A percentile compares a stretch with the other conserved stretches of the same genome.
Conservation (phyloP, 164 flowering plant species). For the Tetracentron sinense region DNA sequence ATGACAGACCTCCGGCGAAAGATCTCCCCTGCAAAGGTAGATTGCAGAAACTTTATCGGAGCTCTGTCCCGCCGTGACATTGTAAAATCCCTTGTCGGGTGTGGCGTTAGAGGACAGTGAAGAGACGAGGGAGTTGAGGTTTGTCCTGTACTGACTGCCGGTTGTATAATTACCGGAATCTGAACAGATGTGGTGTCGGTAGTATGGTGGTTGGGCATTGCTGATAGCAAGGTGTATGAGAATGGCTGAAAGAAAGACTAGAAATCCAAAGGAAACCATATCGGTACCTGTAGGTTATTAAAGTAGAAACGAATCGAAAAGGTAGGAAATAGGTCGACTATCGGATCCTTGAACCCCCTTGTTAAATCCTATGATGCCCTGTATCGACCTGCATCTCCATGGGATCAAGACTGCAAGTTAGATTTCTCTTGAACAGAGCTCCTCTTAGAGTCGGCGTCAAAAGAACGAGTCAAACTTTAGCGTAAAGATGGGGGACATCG, state of each 20-base stretch:
- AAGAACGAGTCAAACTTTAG: too few species aligned
- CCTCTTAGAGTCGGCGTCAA: too few species aligned
- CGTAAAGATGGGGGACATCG: too few species aligned
- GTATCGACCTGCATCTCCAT: too few species aligned
- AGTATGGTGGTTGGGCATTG: neutral
- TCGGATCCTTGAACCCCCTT: too few species aligned
- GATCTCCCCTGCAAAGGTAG: conserved; percentile 30
- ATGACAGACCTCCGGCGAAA: conserved; percentile 9
- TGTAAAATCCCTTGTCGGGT: conserved; percentile 5
- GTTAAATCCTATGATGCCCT: too few species aligned
- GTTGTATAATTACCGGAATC: neutral
- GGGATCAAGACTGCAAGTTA: too few species aligned
- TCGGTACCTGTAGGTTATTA: too few species aligned
- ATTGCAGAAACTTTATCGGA: conserved; percentile 12
- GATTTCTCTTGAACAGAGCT: too few species aligned
- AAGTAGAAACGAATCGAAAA: too few species aligned
- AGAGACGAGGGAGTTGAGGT: conserved; percentile 19
- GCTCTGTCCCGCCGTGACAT: conserved; percentile 10
- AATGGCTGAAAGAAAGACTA: neutral
- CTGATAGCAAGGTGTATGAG: neutral
- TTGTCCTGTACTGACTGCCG: neutral
- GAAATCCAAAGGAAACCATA: neutral
- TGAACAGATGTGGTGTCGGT: neutral
- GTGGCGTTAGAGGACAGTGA: conserved; percentile 7
- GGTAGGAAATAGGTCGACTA: too few species aligned